These are phyloP conservation scores for Candida bentonensis DNA, from an alignment of 805 yeast genomes.

Conservation along the genomic window DNA sequence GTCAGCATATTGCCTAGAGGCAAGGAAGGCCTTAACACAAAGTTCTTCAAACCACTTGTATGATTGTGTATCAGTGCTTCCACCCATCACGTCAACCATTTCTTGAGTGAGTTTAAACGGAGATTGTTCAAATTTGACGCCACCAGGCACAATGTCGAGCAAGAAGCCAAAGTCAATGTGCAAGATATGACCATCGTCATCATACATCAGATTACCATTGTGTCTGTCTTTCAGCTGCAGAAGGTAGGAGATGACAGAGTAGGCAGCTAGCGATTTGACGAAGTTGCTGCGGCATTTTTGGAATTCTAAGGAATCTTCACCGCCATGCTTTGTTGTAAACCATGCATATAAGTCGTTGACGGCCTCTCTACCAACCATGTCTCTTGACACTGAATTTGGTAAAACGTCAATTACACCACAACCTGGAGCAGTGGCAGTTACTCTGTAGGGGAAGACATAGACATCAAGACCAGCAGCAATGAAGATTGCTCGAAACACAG, in stretches of 20 bases:
- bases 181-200: slow-evolving; percentile 84
- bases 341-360: slow-evolving; percentile 93
- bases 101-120: slow-evolving; percentile 94
- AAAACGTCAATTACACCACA: slow-evolving; percentile 98
- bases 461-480: slow-evolving; percentile 75
- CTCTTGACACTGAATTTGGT: slow-evolving; percentile 90
- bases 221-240: slow-evolving; percentile 95
- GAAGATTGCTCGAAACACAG: slow-evolving; percentile 88
- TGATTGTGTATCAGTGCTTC: slow-evolving; percentile 68
- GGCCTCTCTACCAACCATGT: slow-evolving; percentile 97
- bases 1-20: slow-evolving; percentile 79
- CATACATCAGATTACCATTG: slow-evolving; percentile 95
- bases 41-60: slow-evolving; percentile 89
- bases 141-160: slow-evolving; percentile 98
- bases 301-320: slow-evolving; percentile 79
- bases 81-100: slow-evolving; percentile 96
- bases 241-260: slow-evolving; percentile 78
- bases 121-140: slow-evolving; percentile 94
- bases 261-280: slow-evolving; percentile 80
- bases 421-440: slow-evolving; percentile 97
- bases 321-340: slow-evolving; percentile 83
- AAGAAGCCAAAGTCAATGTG: slow-evolving; percentile 94
- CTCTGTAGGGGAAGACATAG: slow-evolving; percentile 85
- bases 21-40: slow-evolving; percentile 82
- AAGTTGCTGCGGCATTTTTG: slow-evolving; percentile 77